These are phyloP conservation scores for maize (Zea mays) DNA, from an alignment of 176 grass and related monocot genomes.

Conservation along the genomic window Zm-B73-REFERENCE-NAM-5.0 NC_050097.1:27954001-27954500, in stretches of 20 bases:
- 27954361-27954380: conserved; percentile 98
- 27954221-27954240: background rate
- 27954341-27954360: conserved; percentile 99
- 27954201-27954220: background rate
- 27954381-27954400: conserved; percentile 53
- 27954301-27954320: conserved; percentile 97
- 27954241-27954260: background rate
- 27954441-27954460: conserved; percentile 39
- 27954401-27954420: background rate
- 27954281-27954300: conserved; percentile 92
- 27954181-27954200: background rate
- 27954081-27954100: background rate
- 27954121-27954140: conserved; percentile 11
- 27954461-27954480: conserved; percentile 95
- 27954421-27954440: background rate
- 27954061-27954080: background rate
- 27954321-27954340: conserved; percentile 99
- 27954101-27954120: background rate
- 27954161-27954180: background rate
- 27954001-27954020: background rate
- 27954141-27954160: background rate
- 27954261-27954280: conserved; percentile 90
- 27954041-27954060: background rate
- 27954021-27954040: background rate
- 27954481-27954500: conserved; percentile 93